Evolutionary conservation across 2,329 filamentous ascomycete species (phyloP), one percentile per base, ranked within the genome.

Genomic region (Penicillium sp.): DNA sequence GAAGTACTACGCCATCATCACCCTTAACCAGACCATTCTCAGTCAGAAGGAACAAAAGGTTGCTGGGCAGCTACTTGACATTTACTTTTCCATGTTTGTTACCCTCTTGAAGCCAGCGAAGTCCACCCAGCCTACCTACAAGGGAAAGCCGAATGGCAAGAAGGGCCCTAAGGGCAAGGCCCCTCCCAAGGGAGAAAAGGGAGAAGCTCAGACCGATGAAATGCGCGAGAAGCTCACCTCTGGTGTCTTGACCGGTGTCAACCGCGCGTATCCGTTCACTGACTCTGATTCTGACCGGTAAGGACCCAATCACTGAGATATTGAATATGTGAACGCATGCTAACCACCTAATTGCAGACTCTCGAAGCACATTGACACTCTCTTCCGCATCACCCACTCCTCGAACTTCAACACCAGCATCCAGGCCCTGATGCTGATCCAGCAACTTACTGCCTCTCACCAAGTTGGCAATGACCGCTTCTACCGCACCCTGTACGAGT

Each of bases 321-420:
- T 44, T 4, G 14, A 23, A 29, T 8, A 16, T 8, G 2, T 27
- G 14, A 21, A 26, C 23, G 8, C 33, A 45, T 46, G 65, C 69
- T 67, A 68, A 70, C 52, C n/a, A 53, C 54, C 21, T 35, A 27
- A 10, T 56, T 43, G 43, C 62, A 90, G 87, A 25, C 85, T 98
- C 63, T 91, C 96, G 69, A 87, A 88, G 57, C 93, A 99, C 70
- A 85, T 99, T 56, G 90, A 98, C 71, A 97, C 93, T 3, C 83
- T 99, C 26, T 99, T 97, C 83, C 88, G 87, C 67, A 95, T 99
- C 68, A 96, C 95, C 0, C 95, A 99, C 76, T 98, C 93, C 1
- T 92, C 93, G 55, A 99, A 99, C 75, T 98, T 99, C 83, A 99
- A 98, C 78, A 99, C 95, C 1, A 95, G 92, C 71, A 91, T 99